Conservation (phyloP, 371 early-diverging fungal genomes). For the Caulochytrium protostelioides region DNA sequence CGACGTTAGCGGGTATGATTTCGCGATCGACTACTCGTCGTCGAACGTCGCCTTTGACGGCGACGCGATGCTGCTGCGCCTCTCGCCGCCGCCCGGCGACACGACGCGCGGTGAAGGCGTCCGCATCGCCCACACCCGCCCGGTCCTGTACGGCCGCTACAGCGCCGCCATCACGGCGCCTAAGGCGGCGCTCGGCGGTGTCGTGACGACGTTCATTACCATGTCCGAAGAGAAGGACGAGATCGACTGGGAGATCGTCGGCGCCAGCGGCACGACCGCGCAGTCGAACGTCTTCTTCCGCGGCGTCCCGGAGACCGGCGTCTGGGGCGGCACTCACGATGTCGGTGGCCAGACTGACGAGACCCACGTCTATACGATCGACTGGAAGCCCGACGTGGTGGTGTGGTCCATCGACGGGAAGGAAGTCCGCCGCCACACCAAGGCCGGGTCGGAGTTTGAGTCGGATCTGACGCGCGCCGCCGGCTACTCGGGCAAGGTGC, state of each 20-base stretch:
- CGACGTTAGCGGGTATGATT: too few species aligned
- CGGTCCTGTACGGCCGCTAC: slow-evolving; percentile 3
- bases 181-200: slow-evolving; percentile 10
- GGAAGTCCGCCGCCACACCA: background rate
- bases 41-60: too few species aligned
- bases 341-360: background rate
- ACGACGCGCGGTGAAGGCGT: too few species aligned
- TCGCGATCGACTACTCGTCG: too few species aligned
- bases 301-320: slow-evolving; percentile 2
- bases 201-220: slow-evolving; percentile 14
- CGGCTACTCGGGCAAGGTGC: background rate
- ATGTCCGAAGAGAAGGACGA: slow-evolving; percentile 16
- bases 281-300: slow-evolving; percentile 11
- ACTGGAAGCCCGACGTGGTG: slow-evolving; percentile 5
- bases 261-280: slow-evolving; percentile 1
- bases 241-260: slow-evolving; percentile 17
- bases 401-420: slow-evolving; percentile 3
- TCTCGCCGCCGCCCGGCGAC: too few species aligned
- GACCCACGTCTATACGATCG: slow-evolving; percentile 3
- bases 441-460: too few species aligned
- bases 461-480: background rate
- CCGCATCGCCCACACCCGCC: slow-evolving; percentile 1
- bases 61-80: too few species aligned
- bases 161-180: slow-evolving; percentile 2
- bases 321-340: slow-evolving; percentile 1